A percentile compares a stretch with the other conserved stretches of the same genome.
Conservation (phyloP, 306 rosid species). For the Quercus bicolor region DNA sequence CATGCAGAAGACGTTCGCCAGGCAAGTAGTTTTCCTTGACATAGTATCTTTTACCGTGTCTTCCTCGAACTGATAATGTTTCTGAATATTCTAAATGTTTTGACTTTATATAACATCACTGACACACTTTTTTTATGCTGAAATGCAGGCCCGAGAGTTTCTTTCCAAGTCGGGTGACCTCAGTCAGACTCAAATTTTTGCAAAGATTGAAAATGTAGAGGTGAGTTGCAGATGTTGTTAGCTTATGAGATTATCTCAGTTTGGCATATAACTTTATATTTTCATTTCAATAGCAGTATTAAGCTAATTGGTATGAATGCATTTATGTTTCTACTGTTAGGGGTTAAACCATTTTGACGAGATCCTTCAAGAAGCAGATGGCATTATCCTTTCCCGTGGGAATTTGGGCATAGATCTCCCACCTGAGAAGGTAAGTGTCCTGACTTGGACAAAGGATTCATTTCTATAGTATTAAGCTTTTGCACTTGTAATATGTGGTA, state of each 20-base stretch:
- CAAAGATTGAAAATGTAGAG: conserved; percentile 88
- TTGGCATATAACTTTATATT: background rate
- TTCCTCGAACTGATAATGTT: background rate
- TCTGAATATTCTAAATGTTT: background rate
- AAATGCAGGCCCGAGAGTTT: conserved; percentile 73
- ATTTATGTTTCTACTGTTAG: conserved; percentile 33
- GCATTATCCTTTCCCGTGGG: conserved; percentile 91
- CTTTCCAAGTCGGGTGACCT: conserved; percentile 75
- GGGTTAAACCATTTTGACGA: conserved; percentile 94
- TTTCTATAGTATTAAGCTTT: background rate
- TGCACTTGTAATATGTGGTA: background rate
- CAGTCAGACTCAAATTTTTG: conserved; percentile 83
- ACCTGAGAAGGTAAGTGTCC: conserved; percentile 77
- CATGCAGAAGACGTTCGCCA: conserved; percentile 89
- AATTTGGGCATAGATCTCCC: conserved; percentile 95
- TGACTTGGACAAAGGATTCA: background rate
- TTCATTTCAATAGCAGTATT: conserved; percentile 13
- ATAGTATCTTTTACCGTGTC: background rate
- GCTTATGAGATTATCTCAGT: background rate
- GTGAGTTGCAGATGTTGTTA: conserved; percentile 38
- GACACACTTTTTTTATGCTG: background rate
- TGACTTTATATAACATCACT: background rate
- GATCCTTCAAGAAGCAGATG: conserved; percentile 93
- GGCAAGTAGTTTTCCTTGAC: conserved; percentile 34
- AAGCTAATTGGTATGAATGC: background rate